Evolutionary conservation across 768 basidiomycete genomes (phyloP), one percentile per base, ranked within the genome.

Genomic region (Hygrophorus pudorinus): DNA sequence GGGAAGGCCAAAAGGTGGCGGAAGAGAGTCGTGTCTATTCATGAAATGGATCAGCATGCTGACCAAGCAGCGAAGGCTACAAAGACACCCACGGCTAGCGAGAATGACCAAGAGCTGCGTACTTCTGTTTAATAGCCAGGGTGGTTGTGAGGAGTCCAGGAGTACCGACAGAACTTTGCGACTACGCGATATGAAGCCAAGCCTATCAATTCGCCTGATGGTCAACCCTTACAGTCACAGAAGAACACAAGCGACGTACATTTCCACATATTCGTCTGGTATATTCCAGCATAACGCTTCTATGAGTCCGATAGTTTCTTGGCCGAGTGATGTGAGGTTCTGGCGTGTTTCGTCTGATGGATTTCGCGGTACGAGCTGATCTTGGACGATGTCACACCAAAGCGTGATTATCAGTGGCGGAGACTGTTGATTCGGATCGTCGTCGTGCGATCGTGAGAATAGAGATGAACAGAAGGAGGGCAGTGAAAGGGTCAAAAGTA

Each of bases 251-350:
- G 20, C 10, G n/a, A 51, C 62, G 9, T 50, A 70, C 73, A 55
- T 61, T 12, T 65, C 53, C 20, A 68, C 63, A 5, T 64, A 50
- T 10, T 74, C 71, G 11, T 71, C 67, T 1, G 70, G 59, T 21
- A 65, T 55, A 44, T 65, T 65, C 65, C 71, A 75, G 44, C 70
- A 71, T 24, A 85, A 49, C 0, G 68, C 64, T 53, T 84, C 78
- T 11, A 83, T 58, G 11, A 85, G 61, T 5, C 61, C 61, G 1
- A 78, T 44, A 0, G 61, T 60, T 50, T 73, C 70, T 31, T 50
- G 56, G 18, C 65, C 71, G 4, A 82, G 60, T 14, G 48, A 40
- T 12, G 5, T 14, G 11, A 41, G 31, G 33, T 45, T 27, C 7
- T 27, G 20, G 32, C 59, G 59, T 2, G 56, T 53, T 11, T 59